phyloP scores from a whole-genome alignment of 805 yeast species.

The Yamadazyma tumulicola region DNA sequence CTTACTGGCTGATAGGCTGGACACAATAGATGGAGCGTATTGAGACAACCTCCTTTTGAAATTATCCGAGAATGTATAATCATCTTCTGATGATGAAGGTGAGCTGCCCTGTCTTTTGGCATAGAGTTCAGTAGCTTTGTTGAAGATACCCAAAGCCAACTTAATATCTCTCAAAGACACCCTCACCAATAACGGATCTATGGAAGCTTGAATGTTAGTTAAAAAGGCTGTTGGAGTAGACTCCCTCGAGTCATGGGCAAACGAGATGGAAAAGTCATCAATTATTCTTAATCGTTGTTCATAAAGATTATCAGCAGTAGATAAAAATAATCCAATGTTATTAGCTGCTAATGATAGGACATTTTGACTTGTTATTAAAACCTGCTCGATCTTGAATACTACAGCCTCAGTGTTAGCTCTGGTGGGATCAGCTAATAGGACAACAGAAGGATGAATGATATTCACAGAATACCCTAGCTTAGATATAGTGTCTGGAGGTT shows the following conservation, averaged over 20 bases:
- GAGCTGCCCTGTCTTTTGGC: slow-evolving; percentile 18
- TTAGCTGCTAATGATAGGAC: slow-evolving; percentile 64
- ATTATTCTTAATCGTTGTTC: slow-evolving; percentile 64
- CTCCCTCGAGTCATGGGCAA: slow-evolving; percentile 68
- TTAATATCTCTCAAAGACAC: slow-evolving; percentile 84
- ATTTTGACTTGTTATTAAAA: slow-evolving; percentile 65
- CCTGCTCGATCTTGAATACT: slow-evolving; percentile 82
- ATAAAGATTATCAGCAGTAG: slow-evolving; percentile 68
- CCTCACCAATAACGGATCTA: slow-evolving; percentile 79
- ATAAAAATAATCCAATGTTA: slow-evolving; percentile 82
- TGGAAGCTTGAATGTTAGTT: slow-evolving; percentile 62
- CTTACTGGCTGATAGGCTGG: slow-evolving; percentile 39
- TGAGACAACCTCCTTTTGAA: slow-evolving; percentile 57
- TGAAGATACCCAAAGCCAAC: slow-evolving; percentile 70
- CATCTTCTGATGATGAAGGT: slow-evolving; percentile 17
- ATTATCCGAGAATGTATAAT: slow-evolving; percentile 54
- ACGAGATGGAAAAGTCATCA: slow-evolving; percentile 83
- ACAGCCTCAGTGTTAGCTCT: slow-evolving; percentile 74
- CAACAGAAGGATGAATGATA: slow-evolving; percentile 71
- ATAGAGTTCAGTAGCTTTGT: slow-evolving; percentile 62
- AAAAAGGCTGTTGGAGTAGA: slow-evolving; percentile 56
- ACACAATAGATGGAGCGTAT: slow-evolving; percentile 65
- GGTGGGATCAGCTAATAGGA: slow-evolving; percentile 77
- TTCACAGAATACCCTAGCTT: slow-evolving; percentile 57
- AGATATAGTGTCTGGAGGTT: neutral